These are phyloP conservation scores for Sugiyamaella castrensis DNA, from an alignment of 1,139 yeast species.

Conservation along the genomic window DNA sequence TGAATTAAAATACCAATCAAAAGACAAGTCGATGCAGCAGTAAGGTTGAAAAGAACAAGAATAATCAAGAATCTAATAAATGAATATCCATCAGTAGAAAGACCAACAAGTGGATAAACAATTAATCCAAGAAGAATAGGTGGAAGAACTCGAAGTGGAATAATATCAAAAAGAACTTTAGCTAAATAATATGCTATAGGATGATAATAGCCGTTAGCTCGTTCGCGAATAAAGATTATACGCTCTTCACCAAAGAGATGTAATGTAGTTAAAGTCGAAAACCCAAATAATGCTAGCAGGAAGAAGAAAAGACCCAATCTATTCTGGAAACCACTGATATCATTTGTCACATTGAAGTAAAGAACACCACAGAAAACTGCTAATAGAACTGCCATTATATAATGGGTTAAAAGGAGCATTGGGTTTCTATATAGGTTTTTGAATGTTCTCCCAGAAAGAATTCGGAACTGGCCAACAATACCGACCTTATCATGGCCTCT, in stretches of 20 bases:
- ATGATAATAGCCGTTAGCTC: slow-evolving; percentile 90
- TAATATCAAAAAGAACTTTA: slow-evolving; percentile 81
- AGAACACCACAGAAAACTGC: slow-evolving; percentile 84
- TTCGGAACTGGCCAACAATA: slow-evolving; percentile 58
- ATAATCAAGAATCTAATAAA: slow-evolving; percentile 68
- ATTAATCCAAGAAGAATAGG: slow-evolving; percentile 80
- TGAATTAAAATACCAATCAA: slow-evolving; percentile 81
- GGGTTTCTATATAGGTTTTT: slow-evolving; percentile 92
- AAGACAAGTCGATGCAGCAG: slow-evolving; percentile 79
- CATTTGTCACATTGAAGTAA: slow-evolving; percentile 78
- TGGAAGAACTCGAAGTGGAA: slow-evolving; percentile 87
- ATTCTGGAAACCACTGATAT: slow-evolving; percentile 94
- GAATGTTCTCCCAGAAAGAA: slow-evolving; percentile 81
- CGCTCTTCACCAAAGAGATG: slow-evolving; percentile 87
- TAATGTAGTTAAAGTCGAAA: slow-evolving; percentile 85
- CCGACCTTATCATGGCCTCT: slow-evolving; percentile 48
- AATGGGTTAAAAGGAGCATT: slow-evolving; percentile 75
- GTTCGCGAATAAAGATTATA: slow-evolving; percentile 81
- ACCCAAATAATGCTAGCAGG: slow-evolving; percentile 85
- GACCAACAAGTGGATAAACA: slow-evolving; percentile 88
- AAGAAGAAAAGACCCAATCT: slow-evolving; percentile 91
- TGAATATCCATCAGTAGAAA: slow-evolving; percentile 75
- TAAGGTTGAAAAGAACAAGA: slow-evolving; percentile 76
- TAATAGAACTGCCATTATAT: slow-evolving; percentile 67
- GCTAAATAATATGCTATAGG: slow-evolving; percentile 82